Conservation (phyloP, 805 yeast species). For the Dipodascus geniculatus region DNA sequence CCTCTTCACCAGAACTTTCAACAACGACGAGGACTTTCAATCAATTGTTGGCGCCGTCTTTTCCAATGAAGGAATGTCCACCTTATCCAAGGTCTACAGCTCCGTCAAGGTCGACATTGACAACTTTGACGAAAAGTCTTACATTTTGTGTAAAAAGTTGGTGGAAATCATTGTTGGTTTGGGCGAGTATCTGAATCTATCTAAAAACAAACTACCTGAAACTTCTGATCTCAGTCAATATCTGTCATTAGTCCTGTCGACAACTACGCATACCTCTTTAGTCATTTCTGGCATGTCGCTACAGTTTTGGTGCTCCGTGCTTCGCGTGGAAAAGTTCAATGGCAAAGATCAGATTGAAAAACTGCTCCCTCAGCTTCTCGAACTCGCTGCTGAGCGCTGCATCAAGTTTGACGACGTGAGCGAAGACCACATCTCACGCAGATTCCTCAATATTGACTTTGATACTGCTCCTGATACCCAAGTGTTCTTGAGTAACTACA, state of each 20-base stretch:
- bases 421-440: slow-evolving; percentile 51
- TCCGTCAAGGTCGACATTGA: slow-evolving; percentile 40
- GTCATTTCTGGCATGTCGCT: slow-evolving; percentile 84
- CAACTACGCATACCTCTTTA: slow-evolving; percentile 74
- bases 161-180: slow-evolving; percentile 88
- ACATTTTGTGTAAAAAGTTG: slow-evolving; percentile 74
- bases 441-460: slow-evolving; percentile 72
- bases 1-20: slow-evolving; percentile 68
- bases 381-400: slow-evolving; percentile 66
- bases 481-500: slow-evolving; percentile 67
- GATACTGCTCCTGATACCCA: slow-evolving; percentile 74
- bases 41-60: slow-evolving; percentile 72
- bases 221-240: slow-evolving; percentile 56
- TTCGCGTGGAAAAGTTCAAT: slow-evolving; percentile 63
- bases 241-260: slow-evolving; percentile 60
- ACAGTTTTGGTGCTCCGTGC: slow-evolving; percentile 87
- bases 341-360: slow-evolving; percentile 31
- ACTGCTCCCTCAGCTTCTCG: slow-evolving; percentile 56
- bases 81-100: slow-evolving; percentile 55
- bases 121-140: slow-evolving; percentile 65
- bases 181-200: slow-evolving; percentile 60
- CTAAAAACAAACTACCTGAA: slow-evolving; percentile 32
- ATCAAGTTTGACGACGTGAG: slow-evolving; percentile 59
- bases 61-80: slow-evolving; percentile 56
- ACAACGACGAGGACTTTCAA: slow-evolving; percentile 54